Conservation (phyloP, 345 rosid species). For the Salix udensis region DNA sequence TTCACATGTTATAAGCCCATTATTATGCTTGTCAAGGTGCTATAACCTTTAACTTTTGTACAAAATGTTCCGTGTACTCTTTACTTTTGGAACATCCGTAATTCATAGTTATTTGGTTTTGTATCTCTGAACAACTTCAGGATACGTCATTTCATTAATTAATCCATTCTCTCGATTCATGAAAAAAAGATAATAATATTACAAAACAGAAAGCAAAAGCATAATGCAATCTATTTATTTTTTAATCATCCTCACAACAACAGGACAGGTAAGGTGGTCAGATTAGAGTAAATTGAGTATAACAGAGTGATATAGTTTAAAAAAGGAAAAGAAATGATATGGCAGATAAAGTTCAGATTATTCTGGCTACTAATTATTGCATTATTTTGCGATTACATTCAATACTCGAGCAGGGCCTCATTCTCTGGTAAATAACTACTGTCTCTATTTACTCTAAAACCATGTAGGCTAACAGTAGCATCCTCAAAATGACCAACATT, state of each 20-base stretch:
- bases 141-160: neutral
- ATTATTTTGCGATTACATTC: neutral
- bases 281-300: neutral
- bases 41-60: neutral
- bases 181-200: neutral
- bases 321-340: too few relatives aligned
- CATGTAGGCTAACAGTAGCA: too few relatives aligned
- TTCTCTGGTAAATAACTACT: neutral
- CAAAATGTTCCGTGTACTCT: neutral
- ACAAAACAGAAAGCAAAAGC: neutral
- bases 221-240: neutral
- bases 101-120: too few relatives aligned
- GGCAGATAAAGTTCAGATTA: too few relatives aligned
- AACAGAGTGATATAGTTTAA: neutral
- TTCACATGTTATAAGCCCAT: too few relatives aligned
- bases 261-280: neutral
- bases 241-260: neutral
- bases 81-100: too few relatives aligned
- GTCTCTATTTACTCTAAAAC: too few relatives aligned
- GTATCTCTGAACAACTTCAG: too few relatives aligned
- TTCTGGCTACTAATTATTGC: too few relatives aligned
- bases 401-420: neutral
- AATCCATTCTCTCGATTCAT: neutral
- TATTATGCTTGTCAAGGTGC: neutral
- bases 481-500: too few relatives aligned